Evolutionary conservation across 177 flowering plant species (phyloP), one percentile per base, ranked within the genome.

Genomic region (Vitis hybrid): DNA sequence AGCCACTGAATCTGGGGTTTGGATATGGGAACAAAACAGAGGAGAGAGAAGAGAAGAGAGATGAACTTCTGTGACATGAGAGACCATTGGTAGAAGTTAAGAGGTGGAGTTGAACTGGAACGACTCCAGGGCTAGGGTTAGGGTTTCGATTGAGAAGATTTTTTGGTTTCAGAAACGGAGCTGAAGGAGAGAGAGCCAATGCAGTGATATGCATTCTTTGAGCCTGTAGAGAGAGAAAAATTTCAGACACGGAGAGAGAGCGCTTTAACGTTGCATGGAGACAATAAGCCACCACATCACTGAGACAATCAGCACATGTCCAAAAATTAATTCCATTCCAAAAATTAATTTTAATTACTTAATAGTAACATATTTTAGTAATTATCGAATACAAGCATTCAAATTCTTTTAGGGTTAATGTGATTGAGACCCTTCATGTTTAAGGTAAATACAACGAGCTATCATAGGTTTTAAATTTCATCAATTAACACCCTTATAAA

Each of bases 201-300:
- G 72, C 52, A n/a, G 67, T 18, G 74, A 49, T 68, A 68, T 67
- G 75, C 82, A 76, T 79, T 66, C 70, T 67, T 49, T 3, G 66
- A 14, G 16, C 16, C 33, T n/a, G 61, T 33, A 51, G 72, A 51
- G n/a, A 62, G 33, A 62, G 65, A 53, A 29, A 19, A 26, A 2
- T 26, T 26, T 26, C 29, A 26, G 29, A 2, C 29, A 26, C 0
- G 29, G 55, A 49, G 18, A 2, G 18, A n/a, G 51, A 10, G 33
- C 48, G 33, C 49, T 10, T 33, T 31, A 73, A 62, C 71, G 75
- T 73, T 61, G 62, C 75, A 66, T 64, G 74, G 21, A 68, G 15
- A 68, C 26, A 59, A 60, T 52, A 8, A 1, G 6, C 45, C 45
- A 33, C 6, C 7, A 5, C 45, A 5, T 33, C 6, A 33, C 8